Evolutionary conservation across 2,329 filamentous ascomycete genomes (phyloP), one percentile per base, ranked within the genome.

Genomic region (Aspergillus caelatus): DNA sequence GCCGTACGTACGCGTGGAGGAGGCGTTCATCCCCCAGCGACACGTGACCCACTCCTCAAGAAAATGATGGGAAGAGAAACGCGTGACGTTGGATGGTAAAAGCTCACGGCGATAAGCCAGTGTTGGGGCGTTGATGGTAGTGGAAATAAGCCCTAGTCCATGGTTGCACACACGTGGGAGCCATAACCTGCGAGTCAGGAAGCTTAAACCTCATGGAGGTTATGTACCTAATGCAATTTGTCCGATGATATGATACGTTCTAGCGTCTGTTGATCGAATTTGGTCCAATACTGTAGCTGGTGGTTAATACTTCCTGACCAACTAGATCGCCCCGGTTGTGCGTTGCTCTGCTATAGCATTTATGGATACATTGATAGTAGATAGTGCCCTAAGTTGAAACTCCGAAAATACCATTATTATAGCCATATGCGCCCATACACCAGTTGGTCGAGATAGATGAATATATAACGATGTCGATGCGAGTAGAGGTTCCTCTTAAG

Each of bases 281-380:
- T 48, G 52, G 48, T 58, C 62, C 65, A 68, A 63, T 68, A 46
- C 34, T 58, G 63, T 32, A 58, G 50, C 48, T 57, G 61, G 60
- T 57, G 68, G 67, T 61, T 63, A 68, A 69, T 67, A 45, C 71
- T 70, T 70, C 70, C 71, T 69, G 61, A 46, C 72, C 71, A 77
- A 75, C 75, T 69, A 63, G 50, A 62, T 23, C 32, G 14, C 41
- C 41, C 34, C 19, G 55, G 8, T 28, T 39, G 30, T 21, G 21
- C 34, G 39, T 55, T 30, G 54, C 60, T 36, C 39, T 60, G 14
- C 32, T 8, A 59, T 32, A 16, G 23, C 26, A 19, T 26, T 52
- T 14, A 30, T 52, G n/a, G 3, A 52, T 21, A 48, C 39, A 6
- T 32, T 52, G 28, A 52, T 30, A 19, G n/a, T 16, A n/a, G 6